Evolutionary conservation across 2,329 filamentous ascomycete genomes (phyloP), one percentile per base, ranked within the genome.

Genomic region (Aspergillus hiratsukae): DNA sequence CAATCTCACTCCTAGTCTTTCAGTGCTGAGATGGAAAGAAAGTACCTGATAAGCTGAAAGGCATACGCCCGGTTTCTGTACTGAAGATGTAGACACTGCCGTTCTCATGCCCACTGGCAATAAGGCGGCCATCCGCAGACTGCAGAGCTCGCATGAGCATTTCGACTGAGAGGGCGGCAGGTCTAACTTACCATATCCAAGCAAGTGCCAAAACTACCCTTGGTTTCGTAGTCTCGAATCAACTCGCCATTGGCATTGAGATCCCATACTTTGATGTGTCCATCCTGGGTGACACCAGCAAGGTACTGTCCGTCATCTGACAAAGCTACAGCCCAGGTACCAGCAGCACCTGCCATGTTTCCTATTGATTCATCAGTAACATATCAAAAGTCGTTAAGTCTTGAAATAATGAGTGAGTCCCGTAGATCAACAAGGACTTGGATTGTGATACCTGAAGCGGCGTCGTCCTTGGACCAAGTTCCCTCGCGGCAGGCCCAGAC

Each of bases 1-100:
- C 48, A 27, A 54, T 17, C 29, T 43, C 5, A 53, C 37, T 27
- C 23, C 8, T 27, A 9, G 46, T 23, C 31, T 7, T 17, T 21
- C 37, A 17, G 9, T 23, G 8, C 14, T 9, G 40, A 29, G 52
- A 40, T n/a, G 3, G 27, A 10, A n/a, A 3, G 28, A 67, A 80
- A 59, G n/a, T 77, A 89, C 89, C 87, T 54, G 90, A 87, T 25
- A 99, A 79, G 7, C 91, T 94, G 74, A 96, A 93, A 11, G 90
- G 80, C 65, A 99, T 84, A 53, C 90, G 85, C 3, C 90, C 90
- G 0, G 89, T 91, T 64, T 91, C 87, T 67, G 96, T 97, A 78
- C 91, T 92, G 81, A 97, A 99, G 59, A 99, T 86, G 76, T 97
- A 97, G 60, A 97, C 84, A 11, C 86, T 87, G 17, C 94, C 94